Conservation (phyloP, 306 rosid genomes). For the Gleditsia sinensis region DNA sequence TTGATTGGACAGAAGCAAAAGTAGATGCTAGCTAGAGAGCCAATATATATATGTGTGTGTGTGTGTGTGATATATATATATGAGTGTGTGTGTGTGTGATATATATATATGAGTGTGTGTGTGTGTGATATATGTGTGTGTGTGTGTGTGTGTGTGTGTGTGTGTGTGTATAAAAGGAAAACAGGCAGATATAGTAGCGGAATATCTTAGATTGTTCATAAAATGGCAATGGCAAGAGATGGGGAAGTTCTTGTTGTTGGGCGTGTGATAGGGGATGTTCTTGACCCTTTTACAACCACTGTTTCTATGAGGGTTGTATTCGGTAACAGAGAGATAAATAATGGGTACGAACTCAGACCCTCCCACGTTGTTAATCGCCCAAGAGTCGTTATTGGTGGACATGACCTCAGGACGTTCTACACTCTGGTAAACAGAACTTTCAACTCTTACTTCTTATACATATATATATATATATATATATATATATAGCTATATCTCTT, state of each 20-base stretch:
- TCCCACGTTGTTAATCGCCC: conserved; percentile 43
- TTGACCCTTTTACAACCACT: conserved; percentile 39
- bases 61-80: too few relatives aligned
- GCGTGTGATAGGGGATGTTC: conserved; percentile 46
- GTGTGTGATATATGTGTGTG: not conserved
- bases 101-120: too few relatives aligned
- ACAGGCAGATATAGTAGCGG: not conserved
- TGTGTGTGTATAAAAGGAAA: not conserved
- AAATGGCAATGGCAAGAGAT: not conserved
- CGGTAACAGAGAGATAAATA: conserved; percentile 41
- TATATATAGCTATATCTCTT: conserved; percentile 25
- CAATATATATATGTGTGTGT: not conserved
- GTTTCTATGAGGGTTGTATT: conserved; percentile 15
- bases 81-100: too few relatives aligned
- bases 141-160: too few relatives aligned
- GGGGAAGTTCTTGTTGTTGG: conserved; percentile 38
- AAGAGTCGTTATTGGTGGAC: conserved; percentile 41
- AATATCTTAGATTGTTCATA: not conserved
- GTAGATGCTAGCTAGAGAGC: conserved; percentile 36
- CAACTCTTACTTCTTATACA: too few relatives aligned
- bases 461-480: not conserved
- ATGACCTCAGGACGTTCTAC: conserved; percentile 52
- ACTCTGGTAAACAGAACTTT: conserved; percentile 32
- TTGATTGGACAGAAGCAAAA: conserved; percentile 34
- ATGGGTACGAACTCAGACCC: conserved; percentile 36